These are phyloP conservation scores for Hypomontagnella submonticulosa DNA, from an alignment of 495 filamentous ascomycete species.

Conservation along the genomic window DNA sequence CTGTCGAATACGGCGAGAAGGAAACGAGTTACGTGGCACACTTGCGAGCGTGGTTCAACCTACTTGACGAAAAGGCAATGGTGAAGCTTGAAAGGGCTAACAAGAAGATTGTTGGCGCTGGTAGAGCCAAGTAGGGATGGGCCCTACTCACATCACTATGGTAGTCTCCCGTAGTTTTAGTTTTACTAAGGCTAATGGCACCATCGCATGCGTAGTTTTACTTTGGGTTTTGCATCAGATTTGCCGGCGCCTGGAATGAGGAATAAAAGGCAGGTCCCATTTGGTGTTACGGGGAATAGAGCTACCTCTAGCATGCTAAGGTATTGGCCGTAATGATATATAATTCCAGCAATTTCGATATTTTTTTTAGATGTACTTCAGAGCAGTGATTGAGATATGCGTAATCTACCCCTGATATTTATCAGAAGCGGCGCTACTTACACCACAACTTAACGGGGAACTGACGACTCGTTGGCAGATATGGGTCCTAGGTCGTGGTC, in stretches of 20 bases:
- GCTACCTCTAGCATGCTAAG: conserved; percentile 17
- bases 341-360: not conserved
- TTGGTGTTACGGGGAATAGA: conserved; percentile 7
- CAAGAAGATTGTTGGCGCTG: conserved; percentile 50
- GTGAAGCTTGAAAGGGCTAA: conserved; percentile 56
- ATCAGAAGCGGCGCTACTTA: too few species aligned
- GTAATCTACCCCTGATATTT: too few species aligned
- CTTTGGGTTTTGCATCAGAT: conserved; percentile 3
- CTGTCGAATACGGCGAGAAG: conserved; percentile 54
- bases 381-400: too few species aligned
- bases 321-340: conserved; percentile 5
- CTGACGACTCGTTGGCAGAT: too few species aligned
- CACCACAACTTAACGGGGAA: too few species aligned
- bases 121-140: conserved; percentile 35
- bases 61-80: conserved; percentile 50
- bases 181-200: conserved; percentile 1
- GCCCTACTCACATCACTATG: not conserved
- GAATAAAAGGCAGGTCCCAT: not conserved
- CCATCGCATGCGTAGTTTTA: conserved; percentile 1
- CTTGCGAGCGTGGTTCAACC: conserved; percentile 54
- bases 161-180: not conserved
- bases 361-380: too few species aligned
- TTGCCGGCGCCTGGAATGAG: not conserved
- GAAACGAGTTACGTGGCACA: conserved; percentile 50
- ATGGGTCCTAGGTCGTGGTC: too few species aligned